Evolutionary conservation across 1,284 basidiomycete species (phyloP).

Genomic region (Sanghuangporus sanghuang): DNA sequence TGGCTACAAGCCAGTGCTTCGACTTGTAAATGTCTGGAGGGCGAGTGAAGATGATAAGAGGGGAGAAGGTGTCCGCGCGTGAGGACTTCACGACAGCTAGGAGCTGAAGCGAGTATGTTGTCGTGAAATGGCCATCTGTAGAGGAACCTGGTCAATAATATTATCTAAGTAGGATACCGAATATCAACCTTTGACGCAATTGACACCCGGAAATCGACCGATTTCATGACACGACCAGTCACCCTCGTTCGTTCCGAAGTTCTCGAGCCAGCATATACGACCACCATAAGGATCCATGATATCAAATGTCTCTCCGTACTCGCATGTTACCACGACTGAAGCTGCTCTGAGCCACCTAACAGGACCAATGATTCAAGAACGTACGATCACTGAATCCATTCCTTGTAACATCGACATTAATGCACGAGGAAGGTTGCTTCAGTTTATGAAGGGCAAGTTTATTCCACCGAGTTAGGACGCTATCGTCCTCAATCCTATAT

Average conservation of each 20-base stretch:
- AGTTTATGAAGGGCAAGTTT: slow-evolving; percentile 3
- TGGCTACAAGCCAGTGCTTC: slow-evolving; percentile 14
- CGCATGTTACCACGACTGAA: slow-evolving; percentile 15
- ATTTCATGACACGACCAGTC: slow-evolving; percentile 15
- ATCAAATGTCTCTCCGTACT: slow-evolving; percentile 10
- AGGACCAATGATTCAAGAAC: neutral
- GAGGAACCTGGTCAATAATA: neutral
- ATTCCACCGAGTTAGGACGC: slow-evolving; percentile 1
- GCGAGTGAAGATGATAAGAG: slow-evolving; percentile 16
- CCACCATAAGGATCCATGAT: slow-evolving; percentile 10
- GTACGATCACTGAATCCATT: slow-evolving; percentile 17
- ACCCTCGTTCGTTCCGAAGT: slow-evolving; percentile 14
- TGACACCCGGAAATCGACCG: slow-evolving; percentile 15
- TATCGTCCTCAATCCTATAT: slow-evolving; percentile 5
- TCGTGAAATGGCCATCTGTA: slow-evolving; percentile 17
- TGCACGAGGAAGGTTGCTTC: slow-evolving; percentile 6
- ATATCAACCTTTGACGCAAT: slow-evolving; percentile 12
- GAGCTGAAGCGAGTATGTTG: slow-evolving; percentile 15
- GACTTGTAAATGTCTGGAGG: slow-evolving; percentile 13
- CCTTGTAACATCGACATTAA: slow-evolving; percentile 7
- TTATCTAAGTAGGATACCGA: neutral
- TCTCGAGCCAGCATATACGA: slow-evolving; percentile 16
- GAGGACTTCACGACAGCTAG: slow-evolving; percentile 14
- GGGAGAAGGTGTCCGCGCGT: slow-evolving; percentile 2
- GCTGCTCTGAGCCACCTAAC: neutral